Evolutionary conservation across 495 filamentous ascomycete genomes (phyloP), one percentile per base, ranked within the genome.

Genomic region (Diplogelasinospora grovesii): DNA sequence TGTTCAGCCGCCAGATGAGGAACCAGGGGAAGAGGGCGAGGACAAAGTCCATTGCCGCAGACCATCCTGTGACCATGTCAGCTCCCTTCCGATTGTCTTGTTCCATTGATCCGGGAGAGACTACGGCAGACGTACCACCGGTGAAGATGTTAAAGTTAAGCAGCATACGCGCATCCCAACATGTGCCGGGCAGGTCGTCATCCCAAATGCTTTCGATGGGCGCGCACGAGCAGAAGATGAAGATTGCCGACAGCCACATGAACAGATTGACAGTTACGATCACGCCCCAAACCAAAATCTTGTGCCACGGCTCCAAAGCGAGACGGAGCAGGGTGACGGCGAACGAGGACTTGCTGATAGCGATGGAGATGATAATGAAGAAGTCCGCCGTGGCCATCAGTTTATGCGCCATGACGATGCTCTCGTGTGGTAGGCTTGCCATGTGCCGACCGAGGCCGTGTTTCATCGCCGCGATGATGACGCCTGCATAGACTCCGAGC

Each of bases 1-100:
- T 56, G 18, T 43, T 32, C 20, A 56, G 26, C 9, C 23, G 27
- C 23, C 48, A 28, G 20, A 53, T 29, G 10, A 56, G 48, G 7
- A n/a, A 25, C 49, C 52, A 56, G 5, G 52, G 38, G 3, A 49
- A 30, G n/a, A 50, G 7, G 14, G 44, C 49, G 13, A 50, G 46
- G 9, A 45, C 31, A 4, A 53, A 23, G 14, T 53, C 52, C 32
- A 38, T 34, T 24, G 40, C 27, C 13, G 45, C 49, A 1, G 52
- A 59, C 20, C 30, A 33, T 7, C 14, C 27, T 29, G 27, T 3
- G 27, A 3, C n/a, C 4, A 10, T 11, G 15, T 29, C 27, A 29
- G 15, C 11, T 10, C n/a, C n/a, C n/a, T n/a, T n/a, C n/a, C 27
- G 15, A 14, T 29, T 29, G 15, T 3, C 15, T 29, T 10, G n/a